Evolutionary conservation across 2,329 filamentous ascomycete species (phyloP), one percentile per base, ranked within the genome.

Genomic region (Teratosphaeria viscida): DNA sequence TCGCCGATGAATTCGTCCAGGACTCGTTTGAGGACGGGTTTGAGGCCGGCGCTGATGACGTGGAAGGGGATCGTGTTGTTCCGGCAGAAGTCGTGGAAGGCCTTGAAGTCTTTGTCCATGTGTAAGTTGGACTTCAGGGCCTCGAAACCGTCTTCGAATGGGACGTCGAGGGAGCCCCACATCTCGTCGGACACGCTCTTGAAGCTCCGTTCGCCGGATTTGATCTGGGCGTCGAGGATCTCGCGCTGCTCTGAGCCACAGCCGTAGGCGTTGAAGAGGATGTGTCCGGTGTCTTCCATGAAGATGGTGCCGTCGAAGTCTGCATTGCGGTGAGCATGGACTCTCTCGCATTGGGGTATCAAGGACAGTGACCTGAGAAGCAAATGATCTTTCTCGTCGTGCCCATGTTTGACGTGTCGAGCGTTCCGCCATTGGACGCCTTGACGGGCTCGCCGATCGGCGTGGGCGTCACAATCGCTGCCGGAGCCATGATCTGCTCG

Each of bases 301-400:
- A 86, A 87, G 63, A 88, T 88, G 3, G 85, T 88, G 63, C 85
- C 85, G 70, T 88, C 85, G 65, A 88, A 88, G 72, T 88, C 84
- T 86, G 60, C 34, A 55, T 8, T 26, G 55, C 49, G 12, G 11
- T 43, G 14, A 59, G 55, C 62, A 55, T 61, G 29, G 29, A 59
- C 58, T 43, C 55, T 59, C 52, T 65, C 23, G 49, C 16, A 16
- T 2, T 1, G 8, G 52, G 2, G 23, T 35, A 8, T 19, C 47
- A 55, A 23, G 3, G n/a, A 8, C n/a, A 61, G 73, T 57, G 76
- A 82, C 79, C 80, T 66, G 81, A 83, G 67, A 83, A 83, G 69
- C 80, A 82, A 61, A 83, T 78, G 59, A 83, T 81, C 73, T 83
- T 83, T 64, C 81, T 73, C 73, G 78, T 81, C 54, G 75, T 80